Conservation (phyloP, 2,329 filamentous ascomycete species). For the Pseudogymnoascus sp. region DNA sequence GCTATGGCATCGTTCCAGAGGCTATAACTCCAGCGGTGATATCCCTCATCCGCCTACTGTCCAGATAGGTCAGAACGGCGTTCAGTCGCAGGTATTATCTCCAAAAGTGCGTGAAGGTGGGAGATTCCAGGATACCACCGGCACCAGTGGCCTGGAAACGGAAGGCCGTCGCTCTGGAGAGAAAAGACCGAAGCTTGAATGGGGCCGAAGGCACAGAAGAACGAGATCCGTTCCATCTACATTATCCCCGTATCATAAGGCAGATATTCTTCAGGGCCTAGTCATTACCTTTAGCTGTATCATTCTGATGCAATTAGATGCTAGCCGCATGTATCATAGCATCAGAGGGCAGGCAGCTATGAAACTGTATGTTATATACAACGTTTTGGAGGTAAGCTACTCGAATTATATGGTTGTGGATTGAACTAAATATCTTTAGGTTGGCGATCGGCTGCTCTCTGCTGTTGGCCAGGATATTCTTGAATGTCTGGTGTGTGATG, state of each 20-base stretch:
- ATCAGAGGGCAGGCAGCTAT: constrained; percentile 94
- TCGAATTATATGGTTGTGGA: background rate
- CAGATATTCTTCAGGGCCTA: constrained; percentile 82
- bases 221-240: constrained; percentile 79
- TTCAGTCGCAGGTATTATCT: background rate
- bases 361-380: constrained; percentile 98
- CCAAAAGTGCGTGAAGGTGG: background rate
- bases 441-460: constrained; percentile 79
- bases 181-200: constrained; percentile 22
- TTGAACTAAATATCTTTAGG: constrained; percentile 62
- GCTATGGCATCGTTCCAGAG: constrained; percentile 55
- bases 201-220: constrained; percentile 50
- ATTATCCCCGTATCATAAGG: constrained; percentile 82
- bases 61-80: background rate
- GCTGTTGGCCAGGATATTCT: constrained; percentile 93
- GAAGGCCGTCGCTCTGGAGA: constrained; percentile 20
- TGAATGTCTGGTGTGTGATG: constrained; percentile 87
- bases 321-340: constrained; percentile 95
- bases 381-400: constrained; percentile 67
- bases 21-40: constrained; percentile 36
- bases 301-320: constrained; percentile 83
- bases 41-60: background rate
- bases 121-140: background rate
- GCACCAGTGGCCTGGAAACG: constrained; percentile 15
- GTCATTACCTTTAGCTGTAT: constrained; percentile 80